Conservation (phyloP, 2,329 filamentous ascomycete species). For the Colletotrichum sp. region DNA sequence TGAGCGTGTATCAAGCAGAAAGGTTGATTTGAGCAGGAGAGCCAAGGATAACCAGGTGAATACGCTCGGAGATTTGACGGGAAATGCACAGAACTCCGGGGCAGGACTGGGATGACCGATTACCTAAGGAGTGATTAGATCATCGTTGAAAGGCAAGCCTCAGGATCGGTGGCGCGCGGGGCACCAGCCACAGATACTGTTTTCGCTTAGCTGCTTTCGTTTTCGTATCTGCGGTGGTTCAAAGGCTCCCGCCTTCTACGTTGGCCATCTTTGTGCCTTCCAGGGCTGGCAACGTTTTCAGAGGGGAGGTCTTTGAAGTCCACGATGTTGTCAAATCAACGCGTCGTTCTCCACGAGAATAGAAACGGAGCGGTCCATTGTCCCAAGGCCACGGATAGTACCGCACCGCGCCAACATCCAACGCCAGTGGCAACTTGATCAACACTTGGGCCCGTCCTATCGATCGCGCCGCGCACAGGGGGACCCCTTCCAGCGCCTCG, state of each 20-base stretch:
- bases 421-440: neutral
- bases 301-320: neutral
- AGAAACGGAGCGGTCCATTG: neutral
- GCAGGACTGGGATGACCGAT: neutral
- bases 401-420: neutral
- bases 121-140: neutral
- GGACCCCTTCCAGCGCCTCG: neutral
- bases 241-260: neutral
- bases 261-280: neutral
- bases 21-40: neutral
- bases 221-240: neutral
- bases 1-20: neutral
- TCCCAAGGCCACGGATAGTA: neutral
- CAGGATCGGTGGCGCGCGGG: neutral
- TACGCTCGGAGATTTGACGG: neutral
- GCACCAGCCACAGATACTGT: neutral
- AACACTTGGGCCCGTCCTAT: neutral
- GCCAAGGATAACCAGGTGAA: neutral
- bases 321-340: neutral
- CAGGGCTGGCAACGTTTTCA: neutral
- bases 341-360: neutral
- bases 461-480: neutral
- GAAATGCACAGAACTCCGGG: neutral
- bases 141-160: neutral
- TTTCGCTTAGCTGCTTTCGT: neutral